These are phyloP conservation scores for Lactarius trivialis DNA, from an alignment of 768 basidiomycete species.

Conservation along the genomic window DNA sequence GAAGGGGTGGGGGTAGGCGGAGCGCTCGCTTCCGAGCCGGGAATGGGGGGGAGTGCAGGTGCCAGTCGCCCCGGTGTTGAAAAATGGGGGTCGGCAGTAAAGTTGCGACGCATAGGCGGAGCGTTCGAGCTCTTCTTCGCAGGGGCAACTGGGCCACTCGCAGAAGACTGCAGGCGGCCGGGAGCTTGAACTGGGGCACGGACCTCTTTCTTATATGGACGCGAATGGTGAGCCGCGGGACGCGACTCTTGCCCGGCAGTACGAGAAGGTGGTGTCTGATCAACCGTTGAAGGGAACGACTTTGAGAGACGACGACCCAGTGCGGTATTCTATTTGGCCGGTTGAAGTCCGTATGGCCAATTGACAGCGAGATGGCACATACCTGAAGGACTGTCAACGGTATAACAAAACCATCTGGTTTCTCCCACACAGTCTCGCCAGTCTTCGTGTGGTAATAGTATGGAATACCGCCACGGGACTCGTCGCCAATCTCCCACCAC, in stretches of 20 bases:
- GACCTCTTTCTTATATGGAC: constrained; percentile 11
- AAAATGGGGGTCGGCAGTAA: constrained; percentile 16
- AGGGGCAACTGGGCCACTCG: neutral
- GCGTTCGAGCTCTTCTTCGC: constrained; percentile 10
- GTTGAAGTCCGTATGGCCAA: constrained; percentile 14
- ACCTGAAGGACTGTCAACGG: constrained; percentile 86
- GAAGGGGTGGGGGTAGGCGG: constrained; percentile 44
- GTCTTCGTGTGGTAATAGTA: constrained; percentile 96
- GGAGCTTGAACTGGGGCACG: neutral
- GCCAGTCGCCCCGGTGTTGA: constrained; percentile 22
- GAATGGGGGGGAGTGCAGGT: constrained; percentile 30
- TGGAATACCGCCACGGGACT: constrained; percentile 71
- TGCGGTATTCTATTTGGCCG: constrained; percentile 52
- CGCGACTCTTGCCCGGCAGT: constrained; percentile 1
- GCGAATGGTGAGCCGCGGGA: constrained; percentile 4
- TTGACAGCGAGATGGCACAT: constrained; percentile 16
- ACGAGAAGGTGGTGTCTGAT: constrained; percentile 18
- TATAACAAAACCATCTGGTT: constrained; percentile 85
- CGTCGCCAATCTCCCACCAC: constrained; percentile 94
- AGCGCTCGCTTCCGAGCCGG: constrained; percentile 54
- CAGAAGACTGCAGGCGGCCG: constrained; percentile 13
- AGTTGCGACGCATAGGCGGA: constrained; percentile 18
- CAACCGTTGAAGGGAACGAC: constrained; percentile 23
- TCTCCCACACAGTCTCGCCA: constrained; percentile 87
- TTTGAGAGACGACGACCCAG: constrained; percentile 61